Evolutionary conservation across 768 basidiomycete species (phyloP).

Genomic region (Tricholomella constricta): DNA sequence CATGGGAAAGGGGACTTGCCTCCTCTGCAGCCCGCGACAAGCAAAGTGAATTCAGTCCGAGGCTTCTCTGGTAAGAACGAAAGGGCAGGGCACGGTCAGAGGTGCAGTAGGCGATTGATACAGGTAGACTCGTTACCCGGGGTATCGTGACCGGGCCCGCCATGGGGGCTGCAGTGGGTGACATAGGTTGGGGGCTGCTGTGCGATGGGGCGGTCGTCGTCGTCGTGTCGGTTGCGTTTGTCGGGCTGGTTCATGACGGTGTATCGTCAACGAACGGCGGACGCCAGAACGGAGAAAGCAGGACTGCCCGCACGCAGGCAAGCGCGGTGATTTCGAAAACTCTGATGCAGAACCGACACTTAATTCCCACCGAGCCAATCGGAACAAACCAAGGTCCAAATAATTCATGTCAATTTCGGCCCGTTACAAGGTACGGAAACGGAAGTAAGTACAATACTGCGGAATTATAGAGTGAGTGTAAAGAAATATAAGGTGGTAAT

Average conservation of each 20-base stretch:
- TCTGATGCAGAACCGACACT: slow-evolving; percentile 49
- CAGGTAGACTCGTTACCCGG: slow-evolving; percentile 34
- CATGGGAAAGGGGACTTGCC: slow-evolving; percentile 38
- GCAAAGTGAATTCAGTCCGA: slow-evolving; percentile 59
- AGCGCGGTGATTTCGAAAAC: slow-evolving; percentile 68
- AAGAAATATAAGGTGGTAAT: slow-evolving; percentile 23
- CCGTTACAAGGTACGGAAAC: slow-evolving; percentile 13
- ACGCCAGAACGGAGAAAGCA: slow-evolving; percentile 51
- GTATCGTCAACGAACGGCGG: slow-evolving; percentile 44
- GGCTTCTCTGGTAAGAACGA: slow-evolving; percentile 29
- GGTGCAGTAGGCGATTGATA: slow-evolving; percentile 15
- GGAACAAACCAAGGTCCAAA: slow-evolving; percentile 49
- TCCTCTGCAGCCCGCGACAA: slow-evolving; percentile 81
- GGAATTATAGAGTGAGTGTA: slow-evolving; percentile 20
- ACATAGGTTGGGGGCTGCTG: slow-evolving; percentile 24
- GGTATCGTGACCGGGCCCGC: slow-evolving; percentile 31
- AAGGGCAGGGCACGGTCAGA: slow-evolving; percentile 20
- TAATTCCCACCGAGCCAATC: slow-evolving; percentile 68
- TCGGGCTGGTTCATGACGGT: slow-evolving; percentile 60
- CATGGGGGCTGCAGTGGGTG: slow-evolving; percentile 19
- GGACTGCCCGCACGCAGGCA: slow-evolving; percentile 64
- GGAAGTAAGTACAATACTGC: slow-evolving; percentile 17
- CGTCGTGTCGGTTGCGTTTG: slow-evolving; percentile 49
- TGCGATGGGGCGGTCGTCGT: slow-evolving; percentile 31
- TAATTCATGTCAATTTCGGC: slow-evolving; percentile 22